Percentiles rank a stretch among this genome's conserved stretches.
phyloP scores from a whole-genome alignment of 371 early-diverging fungal genomes.

The Parasitella parasitica region DNA sequence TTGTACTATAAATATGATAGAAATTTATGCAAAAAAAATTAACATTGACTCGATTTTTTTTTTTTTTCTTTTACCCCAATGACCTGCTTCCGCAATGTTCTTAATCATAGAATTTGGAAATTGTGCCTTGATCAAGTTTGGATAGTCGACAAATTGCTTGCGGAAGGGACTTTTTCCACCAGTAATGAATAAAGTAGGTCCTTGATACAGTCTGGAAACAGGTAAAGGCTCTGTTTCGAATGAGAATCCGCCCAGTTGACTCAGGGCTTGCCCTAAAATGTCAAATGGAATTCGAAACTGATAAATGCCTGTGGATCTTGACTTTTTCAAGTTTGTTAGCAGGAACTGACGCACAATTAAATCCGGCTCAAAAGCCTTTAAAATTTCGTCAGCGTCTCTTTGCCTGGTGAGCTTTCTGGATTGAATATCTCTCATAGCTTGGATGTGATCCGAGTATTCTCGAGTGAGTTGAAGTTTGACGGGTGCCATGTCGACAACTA shows the following conservation, averaged over 20 bases:
- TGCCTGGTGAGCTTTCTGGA: constrained; percentile 51
- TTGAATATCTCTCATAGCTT: constrained; percentile 70
- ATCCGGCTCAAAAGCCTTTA: constrained; percentile 56
- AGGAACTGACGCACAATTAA: constrained; percentile 78
- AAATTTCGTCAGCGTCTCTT: constrained; percentile 71
- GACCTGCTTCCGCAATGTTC: constrained; percentile 70
- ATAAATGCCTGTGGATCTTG: constrained; percentile 41
- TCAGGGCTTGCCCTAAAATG: constrained; percentile 59
- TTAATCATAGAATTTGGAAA: constrained; percentile 68
- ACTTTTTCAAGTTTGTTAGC: constrained; percentile 81
- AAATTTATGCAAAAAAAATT: background rate
- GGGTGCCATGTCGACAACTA: constrained; percentile 90
- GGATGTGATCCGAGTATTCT: constrained; percentile 62
- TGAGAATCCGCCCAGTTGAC: constrained; percentile 56
- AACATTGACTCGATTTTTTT: too few relatives aligned
- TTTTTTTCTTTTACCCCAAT: constrained; percentile 75
- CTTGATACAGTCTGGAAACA: constrained; percentile 26
- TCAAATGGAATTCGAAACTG: constrained; percentile 72
- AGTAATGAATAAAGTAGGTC: constrained; percentile 75
- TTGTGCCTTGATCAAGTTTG: constrained; percentile 48
- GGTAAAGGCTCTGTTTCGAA: background rate
- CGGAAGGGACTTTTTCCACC: constrained; percentile 73
- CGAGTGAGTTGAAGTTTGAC: constrained; percentile 43
- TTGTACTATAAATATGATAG: constrained; percentile 59
- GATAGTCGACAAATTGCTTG: constrained; percentile 34